Conservation (phyloP, 495 filamentous ascomycete species). For the Daldinia bambusicola region DNA sequence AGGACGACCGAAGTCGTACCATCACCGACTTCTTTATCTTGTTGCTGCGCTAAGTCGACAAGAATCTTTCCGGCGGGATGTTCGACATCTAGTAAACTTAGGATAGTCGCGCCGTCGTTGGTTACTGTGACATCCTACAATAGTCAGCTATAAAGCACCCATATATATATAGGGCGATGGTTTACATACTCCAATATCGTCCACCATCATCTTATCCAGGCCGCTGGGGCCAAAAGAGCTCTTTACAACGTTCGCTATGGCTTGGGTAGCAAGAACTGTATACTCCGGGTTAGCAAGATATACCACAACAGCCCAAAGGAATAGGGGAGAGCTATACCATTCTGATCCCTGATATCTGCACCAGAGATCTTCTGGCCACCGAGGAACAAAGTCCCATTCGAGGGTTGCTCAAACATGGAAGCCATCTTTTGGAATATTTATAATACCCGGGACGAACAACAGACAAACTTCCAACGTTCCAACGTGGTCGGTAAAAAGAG, state of each 20-base stretch:
- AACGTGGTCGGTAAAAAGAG: conserved; percentile 9
- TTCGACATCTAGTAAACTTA: conserved; percentile 93
- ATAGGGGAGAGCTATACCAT: conserved; percentile 65
- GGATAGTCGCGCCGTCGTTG: conserved; percentile 97
- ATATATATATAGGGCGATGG: neutral
- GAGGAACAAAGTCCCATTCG: conserved; percentile 91
- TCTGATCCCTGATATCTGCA: conserved; percentile 94
- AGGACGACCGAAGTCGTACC: conserved; percentile 98
- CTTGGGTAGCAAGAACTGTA: conserved; percentile 90
- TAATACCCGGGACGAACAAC: neutral
- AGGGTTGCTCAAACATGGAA: conserved; percentile 87
- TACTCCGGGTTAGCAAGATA: conserved; percentile 20
- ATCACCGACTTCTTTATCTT: conserved; percentile 98
- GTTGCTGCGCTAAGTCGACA: conserved; percentile 96
- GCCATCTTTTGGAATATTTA: conserved; percentile 66
- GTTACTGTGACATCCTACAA: conserved; percentile 95
- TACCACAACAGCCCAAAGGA: neutral
- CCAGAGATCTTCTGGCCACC: conserved; percentile 95
- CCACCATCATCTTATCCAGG: conserved; percentile 99
- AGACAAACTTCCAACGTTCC: neutral
- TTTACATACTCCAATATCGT: conserved; percentile 89
- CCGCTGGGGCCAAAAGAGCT: conserved; percentile 97
- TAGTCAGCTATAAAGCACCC: conserved; percentile 33
- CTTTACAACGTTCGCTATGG: conserved; percentile 98
- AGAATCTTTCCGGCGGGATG: conserved; percentile 98